These are phyloP conservation scores for Backusella tarrabulga DNA, from an alignment of 192 early-diverging fungal genomes.

Conservation along the genomic window DNA sequence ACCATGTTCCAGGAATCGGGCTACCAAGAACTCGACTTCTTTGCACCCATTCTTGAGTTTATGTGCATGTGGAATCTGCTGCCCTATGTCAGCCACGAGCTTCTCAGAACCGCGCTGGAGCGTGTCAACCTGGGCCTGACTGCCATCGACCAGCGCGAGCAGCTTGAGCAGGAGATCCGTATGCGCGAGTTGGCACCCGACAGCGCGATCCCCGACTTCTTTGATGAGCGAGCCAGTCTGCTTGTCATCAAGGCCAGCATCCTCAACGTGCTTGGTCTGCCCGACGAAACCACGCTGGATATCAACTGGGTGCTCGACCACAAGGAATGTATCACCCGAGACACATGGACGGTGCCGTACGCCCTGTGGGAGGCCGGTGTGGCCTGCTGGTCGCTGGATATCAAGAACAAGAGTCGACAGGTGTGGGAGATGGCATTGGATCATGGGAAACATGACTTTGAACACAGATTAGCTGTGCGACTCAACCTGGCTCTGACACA, in stretches of 20 bases:
- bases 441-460: slow-evolving; percentile 48
- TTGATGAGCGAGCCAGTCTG: slow-evolving; percentile 44
- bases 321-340: slow-evolving; percentile 33
- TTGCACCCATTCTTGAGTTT: slow-evolving; percentile 43
- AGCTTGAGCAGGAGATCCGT: slow-evolving; percentile 29
- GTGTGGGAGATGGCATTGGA: slow-evolving; percentile 43
- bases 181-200: slow-evolving; percentile 34
- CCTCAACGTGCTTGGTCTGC: slow-evolving; percentile 37
- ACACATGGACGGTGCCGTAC: slow-evolving; percentile 53
- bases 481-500: slow-evolving; percentile 19
- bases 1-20: slow-evolving; percentile 40
- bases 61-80: slow-evolving; percentile 53
- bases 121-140: slow-evolving; percentile 14
- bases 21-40: slow-evolving; percentile 36
- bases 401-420: slow-evolving; percentile 27
- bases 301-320: slow-evolving; percentile 53
- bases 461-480: slow-evolving; percentile 35
- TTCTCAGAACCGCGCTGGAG: slow-evolving; percentile 10
- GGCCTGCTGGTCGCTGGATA: background rate
- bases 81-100: slow-evolving; percentile 20
- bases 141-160: slow-evolving; percentile 15
- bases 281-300: slow-evolving; percentile 38
- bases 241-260: slow-evolving; percentile 50
- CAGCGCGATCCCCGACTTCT: slow-evolving; percentile 24
- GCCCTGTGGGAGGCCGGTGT: slow-evolving; percentile 39